Base-by-base conservation (phyloP, 768 basidiomycete species). In the Boletus subcaerulescens region DNA sequence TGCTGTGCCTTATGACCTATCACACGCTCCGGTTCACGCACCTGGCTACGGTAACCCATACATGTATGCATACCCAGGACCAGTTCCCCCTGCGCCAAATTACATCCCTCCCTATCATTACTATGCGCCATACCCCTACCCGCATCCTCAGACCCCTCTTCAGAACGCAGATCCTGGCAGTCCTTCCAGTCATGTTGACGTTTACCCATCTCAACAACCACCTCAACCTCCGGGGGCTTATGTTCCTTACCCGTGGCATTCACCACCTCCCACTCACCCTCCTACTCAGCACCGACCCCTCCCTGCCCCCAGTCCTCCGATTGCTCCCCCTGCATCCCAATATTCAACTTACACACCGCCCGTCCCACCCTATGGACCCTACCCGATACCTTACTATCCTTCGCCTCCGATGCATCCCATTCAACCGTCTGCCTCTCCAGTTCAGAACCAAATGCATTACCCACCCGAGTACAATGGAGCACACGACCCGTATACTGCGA, bases 121-220 rank as follows among this genome's bases (percentile, higher is more conserved):
- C 59, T 77, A 80, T 52, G 50, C 75, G 39, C 74, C 77, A 54
- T 85, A 82, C 67, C 66, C 73, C 39, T 85, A 83, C 64, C 74
- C 78, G 76, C 74, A 77, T 50, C 76, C 77, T 45, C 77, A 77
- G 42, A 56, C 70, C 55, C 46, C 75, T n/a, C 53, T 68, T 29
- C 74, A 73, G 69, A 67, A 77, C 64, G 57, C 76, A 62, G 72
- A 79, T 58, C 59, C 67, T 32, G 55, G 59, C 18, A 64, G 54
- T 20, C 65, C 66, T 24, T 57, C 67, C 24, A 63, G 56, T 49
- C 67, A 57, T 48, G 53, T 39, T 33, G 77, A 77, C 20, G 53
- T 69, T 63, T 74, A 71, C 48, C 48, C 64, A 20, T 63, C 67
- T 41, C 66, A 69, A 29, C 69, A 66, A 56, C 67, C 66, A 46